These are phyloP conservation scores for Pestalotiopsis sp. DNA, from an alignment of 2,329 filamentous ascomycete genomes.

Conservation along the genomic window DNA sequence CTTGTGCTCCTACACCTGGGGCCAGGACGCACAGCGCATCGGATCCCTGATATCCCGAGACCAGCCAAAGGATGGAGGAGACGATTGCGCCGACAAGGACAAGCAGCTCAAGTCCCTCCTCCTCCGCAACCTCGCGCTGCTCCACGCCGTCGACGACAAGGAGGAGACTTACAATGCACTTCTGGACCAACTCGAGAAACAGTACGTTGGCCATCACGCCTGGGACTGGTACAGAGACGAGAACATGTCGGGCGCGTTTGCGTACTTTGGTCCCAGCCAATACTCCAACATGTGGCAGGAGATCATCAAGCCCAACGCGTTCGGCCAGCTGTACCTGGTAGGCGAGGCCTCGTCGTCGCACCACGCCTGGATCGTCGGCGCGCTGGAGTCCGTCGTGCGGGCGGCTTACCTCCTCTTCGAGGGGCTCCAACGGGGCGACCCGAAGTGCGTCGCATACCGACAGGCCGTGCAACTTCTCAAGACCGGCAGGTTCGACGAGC, in stretches of 20 bases:
- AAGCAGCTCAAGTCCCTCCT: slow-evolving; percentile 29
- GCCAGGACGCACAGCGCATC: slow-evolving; percentile 36
- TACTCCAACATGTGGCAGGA: slow-evolving; percentile 30
- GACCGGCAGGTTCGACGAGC: background rate
- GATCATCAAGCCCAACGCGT: slow-evolving; percentile 24
- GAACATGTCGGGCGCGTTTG: slow-evolving; percentile 33
- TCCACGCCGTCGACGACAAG: slow-evolving; percentile 22
- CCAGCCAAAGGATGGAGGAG: slow-evolving; percentile 12
- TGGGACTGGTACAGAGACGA: slow-evolving; percentile 34
- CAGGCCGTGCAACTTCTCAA: background rate
- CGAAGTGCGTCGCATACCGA: background rate
- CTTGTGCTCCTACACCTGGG: slow-evolving; percentile 38
- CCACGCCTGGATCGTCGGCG: slow-evolving; percentile 36
- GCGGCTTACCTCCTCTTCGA: slow-evolving; percentile 3
- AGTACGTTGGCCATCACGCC: slow-evolving; percentile 27
- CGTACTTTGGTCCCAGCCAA: slow-evolving; percentile 35
- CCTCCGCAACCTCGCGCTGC: slow-evolving; percentile 28
- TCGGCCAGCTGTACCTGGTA: slow-evolving; percentile 26
- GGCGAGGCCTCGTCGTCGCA: slow-evolving; percentile 33
- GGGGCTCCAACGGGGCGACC: background rate
- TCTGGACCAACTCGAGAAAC: background rate
- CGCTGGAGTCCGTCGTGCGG: slow-evolving; percentile 29
- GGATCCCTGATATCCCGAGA: slow-evolving; percentile 25
- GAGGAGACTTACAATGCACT: slow-evolving; percentile 1
- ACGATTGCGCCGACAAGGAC: slow-evolving; percentile 16